Base-by-base conservation (phyloP, 495 filamentous ascomycete genomes). In the Xylaria curta region DNA sequence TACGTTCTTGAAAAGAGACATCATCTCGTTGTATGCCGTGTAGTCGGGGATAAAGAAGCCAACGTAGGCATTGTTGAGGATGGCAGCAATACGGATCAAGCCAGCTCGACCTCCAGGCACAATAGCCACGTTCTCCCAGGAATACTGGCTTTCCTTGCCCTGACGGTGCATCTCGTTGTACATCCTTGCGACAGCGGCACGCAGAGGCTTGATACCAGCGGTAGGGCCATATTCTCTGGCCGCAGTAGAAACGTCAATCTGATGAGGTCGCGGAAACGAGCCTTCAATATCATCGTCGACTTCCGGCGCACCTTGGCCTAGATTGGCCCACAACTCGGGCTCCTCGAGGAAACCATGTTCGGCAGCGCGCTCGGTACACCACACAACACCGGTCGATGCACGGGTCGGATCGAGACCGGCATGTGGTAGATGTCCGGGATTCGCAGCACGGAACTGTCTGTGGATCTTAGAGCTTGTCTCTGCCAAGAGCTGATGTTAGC, bases 81-180 rank as follows among this genome's bases (percentile, higher is more conserved):
- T 95, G 28, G 95, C 95, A 3, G 95, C 94, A 82, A 98, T 97
- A 60, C 95, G 89, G 73, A 98, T 97, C 83, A 98, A 84, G 31
- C 95, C 95, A 19, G 95, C 95, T 72, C 95, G 87, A 33, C 95
- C 95, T 80, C 95, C 95, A 51, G 95, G 95, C 4, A 98, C 95
- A 78, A 98, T 97, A 81, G 93, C 94, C n/a, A 98, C 95, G 82
- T 98, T 98, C 84, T 98, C 95, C 91, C 94, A 97, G n/a, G 92
- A 94, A 79, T 98, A 98, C 81, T 97, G 86, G 79, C 92, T 95
- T n/a, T 86, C 84, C 82, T 96, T 94, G 70, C 92, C 93, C 81
- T 95, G 84, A 54, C 95, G 90, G 77, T 97, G 94, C 81, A 97
- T 94, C 77, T 89, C 90, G 77, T 98, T 98, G 85, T 98, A 98